Base-by-base conservation (phyloP, 345 rosid species). In the Aquilaria yunnanensis region DNA sequence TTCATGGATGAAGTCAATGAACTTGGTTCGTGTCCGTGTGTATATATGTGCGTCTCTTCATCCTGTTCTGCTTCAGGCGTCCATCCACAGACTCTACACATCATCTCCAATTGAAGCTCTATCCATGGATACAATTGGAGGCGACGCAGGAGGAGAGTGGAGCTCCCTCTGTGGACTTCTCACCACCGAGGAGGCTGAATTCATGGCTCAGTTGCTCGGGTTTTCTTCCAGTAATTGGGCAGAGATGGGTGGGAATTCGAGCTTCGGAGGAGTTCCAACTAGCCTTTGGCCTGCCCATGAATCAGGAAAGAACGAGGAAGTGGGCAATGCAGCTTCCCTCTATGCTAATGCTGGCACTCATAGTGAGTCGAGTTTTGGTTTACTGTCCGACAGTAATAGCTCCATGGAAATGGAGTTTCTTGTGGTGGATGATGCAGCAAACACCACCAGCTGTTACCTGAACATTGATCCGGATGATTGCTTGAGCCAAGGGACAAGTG, bases 121-220 rank as follows among this genome's bases (percentile, higher is more conserved):
- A 54, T 2, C 16, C 43, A 81, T 86, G 89, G 87, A 83, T 64
- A 61, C 78, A 23, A 70, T 76, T 73, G 87, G 74, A 58, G 63
- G 65, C 34, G 47, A 54, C n/a, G 34, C 61, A n/a, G 85, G 74
- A 47, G 82, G 83, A 43, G 89, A 81, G 32, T 88, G 96, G 94
- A 76, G 75, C 48, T 75, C 70, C 60, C 72, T 84, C 2, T 64
- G 80, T 30, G 90, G 82, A 56, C 70, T 83, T 70, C 74, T 68
- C 59, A 71, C 87, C 31, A 60, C 69, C 49, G 93, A 91, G 53
- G 98, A 92, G 71, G 79, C 83, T 53, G 85, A 92, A 58, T 83
- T 88, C 81, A 74, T 84, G 88, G 83, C 82, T 43, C 85, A 85
- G 32, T 72, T 89, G 73, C 84, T 86, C 1, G 77, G 74, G 2